phyloP scores from a whole-genome alignment of 805 yeast genomes.

The Blastobotrys attinorum region DNA sequence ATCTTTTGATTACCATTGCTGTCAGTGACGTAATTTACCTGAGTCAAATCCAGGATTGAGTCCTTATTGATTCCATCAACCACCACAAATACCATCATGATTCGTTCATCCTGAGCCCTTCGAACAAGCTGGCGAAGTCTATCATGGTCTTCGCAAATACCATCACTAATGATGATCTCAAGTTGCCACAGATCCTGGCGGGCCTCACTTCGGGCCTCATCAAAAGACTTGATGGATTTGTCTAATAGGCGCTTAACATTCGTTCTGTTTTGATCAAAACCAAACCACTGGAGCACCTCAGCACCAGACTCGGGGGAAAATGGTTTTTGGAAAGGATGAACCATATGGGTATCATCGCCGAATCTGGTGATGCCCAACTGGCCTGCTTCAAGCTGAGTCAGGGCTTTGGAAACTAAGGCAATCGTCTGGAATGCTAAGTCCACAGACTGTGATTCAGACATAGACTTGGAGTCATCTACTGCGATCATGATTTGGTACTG shows the following conservation, averaged over 20 bases:
- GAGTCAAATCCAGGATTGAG: slow-evolving; percentile 90
- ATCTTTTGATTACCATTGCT: slow-evolving; percentile 60
- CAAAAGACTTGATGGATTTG: slow-evolving; percentile 66
- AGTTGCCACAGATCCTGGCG: slow-evolving; percentile 76
- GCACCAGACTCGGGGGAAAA: slow-evolving; percentile 82
- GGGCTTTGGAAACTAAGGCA: slow-evolving; percentile 86
- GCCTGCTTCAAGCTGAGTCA: slow-evolving; percentile 91
- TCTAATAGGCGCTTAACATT: slow-evolving; percentile 69
- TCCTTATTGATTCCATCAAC: slow-evolving; percentile 77
- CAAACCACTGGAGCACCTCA: slow-evolving; percentile 76
- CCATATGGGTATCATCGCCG: slow-evolving; percentile 75
- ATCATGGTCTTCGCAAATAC: slow-evolving; percentile 93
- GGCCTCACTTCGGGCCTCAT: slow-evolving; percentile 38
- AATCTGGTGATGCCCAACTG: slow-evolving; percentile 83
- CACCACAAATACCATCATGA: slow-evolving; percentile 91
- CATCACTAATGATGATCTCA: slow-evolving; percentile 89
- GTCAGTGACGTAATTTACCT: slow-evolving; percentile 62
- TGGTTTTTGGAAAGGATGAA: slow-evolving; percentile 83
- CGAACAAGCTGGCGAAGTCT: slow-evolving; percentile 77
- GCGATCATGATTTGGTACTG: slow-evolving; percentile 97
- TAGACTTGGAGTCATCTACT: slow-evolving; percentile 93
- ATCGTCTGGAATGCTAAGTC: slow-evolving; percentile 91
- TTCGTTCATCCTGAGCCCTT: slow-evolving; percentile 81
- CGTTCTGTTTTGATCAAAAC: slow-evolving; percentile 81
- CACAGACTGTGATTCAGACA: slow-evolving; percentile 88